Evolutionary conservation across 371 early-diverging fungal genomes (phyloP), one percentile per base, ranked within the genome.

Genomic region (Syncephalastrum contaminatum): DNA sequence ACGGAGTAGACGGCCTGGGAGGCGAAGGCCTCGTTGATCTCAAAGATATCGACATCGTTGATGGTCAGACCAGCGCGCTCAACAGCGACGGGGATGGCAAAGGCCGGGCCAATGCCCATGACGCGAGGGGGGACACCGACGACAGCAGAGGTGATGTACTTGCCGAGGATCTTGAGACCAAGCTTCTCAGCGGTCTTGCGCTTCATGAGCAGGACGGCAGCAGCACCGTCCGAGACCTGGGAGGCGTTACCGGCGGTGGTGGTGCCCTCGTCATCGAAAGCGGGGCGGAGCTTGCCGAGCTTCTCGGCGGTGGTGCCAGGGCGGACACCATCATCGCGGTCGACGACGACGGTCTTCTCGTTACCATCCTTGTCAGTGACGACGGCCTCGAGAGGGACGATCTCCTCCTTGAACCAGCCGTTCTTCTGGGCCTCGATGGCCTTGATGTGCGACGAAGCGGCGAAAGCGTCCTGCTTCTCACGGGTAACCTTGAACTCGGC

Each of bases 241-340:
- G 98, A 98, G 48, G 98, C 90, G 71, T 95, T 98, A 58, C 97
- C 99, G 43, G 99, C 98, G 36, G 99, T 98, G 59, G 98, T 94
- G 51, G 84, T 62, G 47, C 97, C 98, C 51, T 86, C 71, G 43
- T 86, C 84, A 51, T 79, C 86, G 75, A 99, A 99, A 22, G 93
- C 97, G 42, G 99, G 94, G 48, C 86, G 82, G 51, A 99, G 84
- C 80, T 94, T 93, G 67, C 77, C 78, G 25, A 99, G 81, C n/a
- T 58, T 66, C 70, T 94, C 94, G 39, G 84, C 60, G 44, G 92
- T 92, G 54, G 92, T 88, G 19, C 77, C 85, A 40, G 81, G 74
- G 55, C 99, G 93, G 60, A 98, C 86, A 65, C 99, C 98, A 59
- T 99, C 99, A 78, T 99, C 99, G 57, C 82, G 76, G 49, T 78